Evolutionary conservation across 2,329 filamentous ascomycete genomes (phyloP).

Genomic region (Orbilia ellipsospora): DNA sequence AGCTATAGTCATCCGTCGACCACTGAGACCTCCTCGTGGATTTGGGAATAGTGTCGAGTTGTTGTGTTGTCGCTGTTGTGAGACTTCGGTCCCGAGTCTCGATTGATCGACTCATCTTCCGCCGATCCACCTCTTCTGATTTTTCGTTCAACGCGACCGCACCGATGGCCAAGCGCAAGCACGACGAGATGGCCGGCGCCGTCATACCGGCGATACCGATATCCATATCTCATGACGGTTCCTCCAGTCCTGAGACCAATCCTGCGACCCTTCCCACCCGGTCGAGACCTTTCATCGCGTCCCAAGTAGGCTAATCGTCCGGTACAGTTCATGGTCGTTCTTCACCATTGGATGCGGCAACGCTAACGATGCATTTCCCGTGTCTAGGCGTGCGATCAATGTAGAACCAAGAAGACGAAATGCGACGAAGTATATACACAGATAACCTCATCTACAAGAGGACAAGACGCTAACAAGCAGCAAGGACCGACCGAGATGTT

Average conservation of each 20-base stretch:
- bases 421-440: constrained; percentile 65
- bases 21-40: too few species aligned
- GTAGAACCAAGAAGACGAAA: constrained; percentile 68
- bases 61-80: not conserved
- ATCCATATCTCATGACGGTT: constrained; percentile 35
- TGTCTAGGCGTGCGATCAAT: constrained; percentile 67
- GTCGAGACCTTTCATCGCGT: constrained; percentile 52
- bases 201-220: constrained; percentile 6
- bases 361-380: constrained; percentile 10
- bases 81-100: too few species aligned
- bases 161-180: constrained; percentile 46
- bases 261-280: constrained; percentile 44
- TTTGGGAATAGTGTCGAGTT: too few species aligned
- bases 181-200: constrained; percentile 33
- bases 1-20: too few species aligned
- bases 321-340: constrained; percentile 29
- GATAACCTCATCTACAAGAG: not conserved
- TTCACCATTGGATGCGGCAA: constrained; percentile 53
- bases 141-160: not conserved
- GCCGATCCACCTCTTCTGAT: too few species aligned
- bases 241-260: constrained; percentile 44
- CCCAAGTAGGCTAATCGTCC: constrained; percentile 55
- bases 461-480: constrained; percentile 1
- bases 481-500: constrained; percentile 66
- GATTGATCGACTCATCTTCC: too few species aligned